Evolutionary conservation across 2,329 filamentous ascomycete species (phyloP).

Genomic region (Claviceps digitariae): DNA sequence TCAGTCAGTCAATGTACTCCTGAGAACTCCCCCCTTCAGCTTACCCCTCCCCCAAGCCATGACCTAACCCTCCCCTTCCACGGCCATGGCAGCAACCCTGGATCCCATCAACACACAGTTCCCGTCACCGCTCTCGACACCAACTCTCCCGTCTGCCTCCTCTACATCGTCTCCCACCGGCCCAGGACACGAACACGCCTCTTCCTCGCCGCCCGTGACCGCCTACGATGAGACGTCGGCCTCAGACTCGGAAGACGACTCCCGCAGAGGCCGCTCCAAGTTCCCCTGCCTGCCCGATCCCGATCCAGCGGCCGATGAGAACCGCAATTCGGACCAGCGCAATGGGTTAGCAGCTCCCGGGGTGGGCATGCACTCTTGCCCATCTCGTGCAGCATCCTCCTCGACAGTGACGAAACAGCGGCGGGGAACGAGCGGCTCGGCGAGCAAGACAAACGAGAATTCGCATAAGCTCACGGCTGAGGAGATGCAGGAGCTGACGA

Average conservation of each 20-base stretch:
- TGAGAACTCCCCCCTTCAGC: not conserved
- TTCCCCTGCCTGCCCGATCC: not conserved
- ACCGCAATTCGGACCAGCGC: not conserved
- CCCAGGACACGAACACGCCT: not conserved
- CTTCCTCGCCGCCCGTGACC: conserved; percentile 9
- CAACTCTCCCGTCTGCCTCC: not conserved
- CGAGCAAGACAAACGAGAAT: conserved; percentile 24
- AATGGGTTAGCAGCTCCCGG: not conserved
- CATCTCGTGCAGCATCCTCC: not conserved
- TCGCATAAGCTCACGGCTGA: conserved; percentile 42
- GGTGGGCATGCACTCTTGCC: not conserved
- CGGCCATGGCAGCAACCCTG: conserved; percentile 13
- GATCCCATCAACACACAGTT: conserved; percentile 10
- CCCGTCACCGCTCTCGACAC: conserved; percentile 6
- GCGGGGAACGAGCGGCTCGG: conserved; percentile 17
- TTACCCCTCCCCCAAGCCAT: not conserved
- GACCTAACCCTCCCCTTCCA: not conserved
- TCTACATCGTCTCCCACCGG: not conserved
- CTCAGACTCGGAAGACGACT: conserved; percentile 17
- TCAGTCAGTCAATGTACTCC: not conserved
- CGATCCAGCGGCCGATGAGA: not conserved
- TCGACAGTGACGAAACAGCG: conserved; percentile 6
- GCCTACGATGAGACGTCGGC: conserved; percentile 19
- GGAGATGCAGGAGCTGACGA: conserved; percentile 45
- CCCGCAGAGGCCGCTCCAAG: conserved; percentile 5